These are phyloP conservation scores for Cutaneotrichosporon mucoides DNA, from an alignment of 1,284 basidiomycete genomes.

Conservation along the genomic window DNA sequence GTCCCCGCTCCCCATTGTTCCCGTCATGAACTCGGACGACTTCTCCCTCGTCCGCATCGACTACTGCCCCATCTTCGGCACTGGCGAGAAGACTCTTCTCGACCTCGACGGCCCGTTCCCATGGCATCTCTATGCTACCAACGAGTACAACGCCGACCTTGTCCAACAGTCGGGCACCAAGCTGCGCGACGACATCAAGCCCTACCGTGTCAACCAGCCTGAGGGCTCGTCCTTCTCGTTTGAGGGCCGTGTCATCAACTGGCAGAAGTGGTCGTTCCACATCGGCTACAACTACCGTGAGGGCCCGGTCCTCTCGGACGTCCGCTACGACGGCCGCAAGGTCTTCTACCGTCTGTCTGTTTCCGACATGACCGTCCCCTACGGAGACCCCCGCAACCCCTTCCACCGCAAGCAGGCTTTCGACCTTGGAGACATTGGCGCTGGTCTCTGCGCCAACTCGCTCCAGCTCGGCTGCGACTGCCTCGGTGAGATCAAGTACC, in stretches of 20 bases:
- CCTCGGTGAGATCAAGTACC: constrained; percentile 45
- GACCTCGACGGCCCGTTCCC: constrained; percentile 29
- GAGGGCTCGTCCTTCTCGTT: constrained; percentile 87
- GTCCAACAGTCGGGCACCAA: constrained; percentile 53
- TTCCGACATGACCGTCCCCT: constrained; percentile 52
- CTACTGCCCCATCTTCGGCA: constrained; percentile 22
- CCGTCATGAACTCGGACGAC: constrained; percentile 33
- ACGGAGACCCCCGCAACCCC: constrained; percentile 45
- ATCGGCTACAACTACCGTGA: constrained; percentile 43
- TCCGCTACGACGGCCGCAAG: constrained; percentile 42
- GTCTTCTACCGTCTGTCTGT: constrained; percentile 48
- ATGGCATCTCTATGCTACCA: constrained; percentile 32
- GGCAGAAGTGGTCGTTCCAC: constrained; percentile 43
- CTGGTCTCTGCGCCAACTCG: constrained; percentile 48
- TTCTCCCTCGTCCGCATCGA: constrained; percentile 23
- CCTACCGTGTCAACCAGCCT: constrained; percentile 79
- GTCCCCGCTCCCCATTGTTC: constrained; percentile 45
- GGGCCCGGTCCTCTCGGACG: constrained; percentile 43
- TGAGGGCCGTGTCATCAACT: constrained; percentile 60
- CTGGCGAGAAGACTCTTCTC: constrained; percentile 19
- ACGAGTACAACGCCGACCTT: constrained; percentile 42
- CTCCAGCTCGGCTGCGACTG: constrained; percentile 52
- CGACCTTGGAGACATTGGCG: constrained; percentile 50
- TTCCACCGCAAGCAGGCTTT: constrained; percentile 47
- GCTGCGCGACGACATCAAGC: constrained; percentile 67